These are phyloP conservation scores for Mycena maculata DNA, from an alignment of 768 basidiomycete genomes.

Conservation along the genomic window DNA sequence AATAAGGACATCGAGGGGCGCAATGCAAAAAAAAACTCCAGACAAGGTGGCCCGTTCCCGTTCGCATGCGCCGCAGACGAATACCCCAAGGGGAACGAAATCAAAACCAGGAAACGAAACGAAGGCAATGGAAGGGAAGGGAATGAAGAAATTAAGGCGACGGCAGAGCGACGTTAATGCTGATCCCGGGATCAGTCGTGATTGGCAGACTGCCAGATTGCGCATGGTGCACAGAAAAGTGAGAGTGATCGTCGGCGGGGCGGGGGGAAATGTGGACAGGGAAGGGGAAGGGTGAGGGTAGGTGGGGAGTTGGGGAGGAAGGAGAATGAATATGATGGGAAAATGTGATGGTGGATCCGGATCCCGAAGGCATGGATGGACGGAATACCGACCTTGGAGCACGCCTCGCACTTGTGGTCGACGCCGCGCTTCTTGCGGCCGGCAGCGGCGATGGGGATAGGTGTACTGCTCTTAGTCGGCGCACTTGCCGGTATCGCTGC, in stretches of 20 bases:
- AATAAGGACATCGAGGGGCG: too few relatives aligned
- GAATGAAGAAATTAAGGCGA: conserved; percentile 1
- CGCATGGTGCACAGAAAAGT: not conserved
- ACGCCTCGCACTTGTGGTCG: conserved; percentile 93
- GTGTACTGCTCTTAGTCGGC: conserved; percentile 42
- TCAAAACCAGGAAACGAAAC: too few relatives aligned
- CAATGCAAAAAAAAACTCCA: too few relatives aligned
- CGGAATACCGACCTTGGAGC: conserved; percentile 78
- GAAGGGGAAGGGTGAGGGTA: not conserved
- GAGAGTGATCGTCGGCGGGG: not conserved
- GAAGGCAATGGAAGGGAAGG: not conserved
- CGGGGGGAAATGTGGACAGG: not conserved
- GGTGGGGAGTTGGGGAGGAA: not conserved
- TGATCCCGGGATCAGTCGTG: conserved; percentile 9
- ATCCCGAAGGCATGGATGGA: not conserved
- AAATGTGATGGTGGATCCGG: too few relatives aligned
- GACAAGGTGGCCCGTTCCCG: too few relatives aligned
- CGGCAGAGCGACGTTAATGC: not conserved
- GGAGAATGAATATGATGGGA: not conserved
- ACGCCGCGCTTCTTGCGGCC: conserved; percentile 79
- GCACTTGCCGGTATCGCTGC: conserved; percentile 31
- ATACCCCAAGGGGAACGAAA: too few relatives aligned
- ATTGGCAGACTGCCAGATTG: conserved; percentile 17
- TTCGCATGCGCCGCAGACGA: too few relatives aligned
- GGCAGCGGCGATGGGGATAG: conserved; percentile 53